Percentiles rank a stretch among this genome's conserved stretches.
These are phyloP conservation scores for Saccharomyces hybrid DNA, from an alignment of 1,139 yeast genomes.

Conservation along the genomic window DNA sequence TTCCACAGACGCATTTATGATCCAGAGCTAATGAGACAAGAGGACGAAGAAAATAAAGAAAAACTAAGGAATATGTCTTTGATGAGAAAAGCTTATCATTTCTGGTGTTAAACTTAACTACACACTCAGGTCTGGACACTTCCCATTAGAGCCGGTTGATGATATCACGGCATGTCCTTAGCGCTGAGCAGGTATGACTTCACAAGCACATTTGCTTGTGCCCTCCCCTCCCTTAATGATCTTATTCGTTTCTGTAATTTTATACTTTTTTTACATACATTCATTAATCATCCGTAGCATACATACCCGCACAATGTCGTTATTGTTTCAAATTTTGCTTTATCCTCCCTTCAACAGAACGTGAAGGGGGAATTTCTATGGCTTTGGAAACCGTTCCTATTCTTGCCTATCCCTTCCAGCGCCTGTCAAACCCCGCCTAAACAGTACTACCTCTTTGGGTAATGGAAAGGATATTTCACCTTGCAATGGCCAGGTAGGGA, in stretches of 20 bases:
- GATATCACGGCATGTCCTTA: background rate
- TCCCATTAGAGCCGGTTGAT: background rate
- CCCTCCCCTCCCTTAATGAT: background rate
- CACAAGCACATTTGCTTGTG: background rate
- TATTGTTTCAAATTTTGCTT: background rate
- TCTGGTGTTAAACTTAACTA: conserved; percentile 11
- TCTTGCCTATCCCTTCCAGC: background rate
- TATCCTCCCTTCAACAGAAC: background rate
- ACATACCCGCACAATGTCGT: background rate
- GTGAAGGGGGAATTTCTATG: background rate
- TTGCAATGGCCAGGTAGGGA: background rate
- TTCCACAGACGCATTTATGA: conserved; percentile 65
- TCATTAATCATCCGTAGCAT: background rate
- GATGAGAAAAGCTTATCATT: conserved; percentile 6
- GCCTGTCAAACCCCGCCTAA: background rate
- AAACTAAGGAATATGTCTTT: conserved; percentile 9
- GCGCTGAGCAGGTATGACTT: background rate
- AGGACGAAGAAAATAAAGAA: conserved; percentile 39
- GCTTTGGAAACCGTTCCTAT: background rate
- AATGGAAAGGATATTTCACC: background rate
- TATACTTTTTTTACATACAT: background rate
- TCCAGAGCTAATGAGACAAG: conserved; percentile 58
- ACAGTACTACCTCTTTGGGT: background rate
- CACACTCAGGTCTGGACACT: background rate
- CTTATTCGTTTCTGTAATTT: background rate